Evolutionary conservation across 202 grass and related monocot species (phyloP).

Genomic region (Zizania palustris): DNA sequence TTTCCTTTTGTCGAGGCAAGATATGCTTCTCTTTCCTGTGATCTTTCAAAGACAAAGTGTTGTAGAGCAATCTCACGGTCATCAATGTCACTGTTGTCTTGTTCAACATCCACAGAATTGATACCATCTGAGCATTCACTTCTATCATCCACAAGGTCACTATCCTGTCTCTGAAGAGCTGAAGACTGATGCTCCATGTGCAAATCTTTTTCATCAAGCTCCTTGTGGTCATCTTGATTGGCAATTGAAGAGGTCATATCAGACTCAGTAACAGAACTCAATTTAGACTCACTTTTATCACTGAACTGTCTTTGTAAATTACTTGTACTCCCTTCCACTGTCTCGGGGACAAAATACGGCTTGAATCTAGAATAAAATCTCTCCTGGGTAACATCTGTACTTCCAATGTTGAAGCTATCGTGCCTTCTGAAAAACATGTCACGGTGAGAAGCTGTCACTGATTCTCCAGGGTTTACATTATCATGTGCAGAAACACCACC

Average conservation of each 20-base stretch:
- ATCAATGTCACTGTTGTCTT: constrained; percentile 71
- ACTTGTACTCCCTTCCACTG: constrained; percentile 47
- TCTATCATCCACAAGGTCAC: constrained; percentile 56
- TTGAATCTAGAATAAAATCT: constrained; percentile 56
- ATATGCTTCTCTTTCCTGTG: constrained; percentile 50
- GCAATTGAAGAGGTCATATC: constrained; percentile 55
- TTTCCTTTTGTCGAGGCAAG: constrained; percentile 53
- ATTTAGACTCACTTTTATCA: constrained; percentile 66
- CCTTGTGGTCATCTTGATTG: constrained; percentile 57
- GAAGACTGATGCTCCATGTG: constrained; percentile 28
- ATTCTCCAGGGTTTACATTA: constrained; percentile 43
- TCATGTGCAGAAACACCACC: constrained; percentile 40
- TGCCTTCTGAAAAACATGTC: constrained; percentile 75
- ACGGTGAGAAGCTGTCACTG: constrained; percentile 42
- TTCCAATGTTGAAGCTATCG: constrained; percentile 75
- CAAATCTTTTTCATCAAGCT: constrained; percentile 38
- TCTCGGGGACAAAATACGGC: constrained; percentile 72
- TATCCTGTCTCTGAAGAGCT: constrained; percentile 53
- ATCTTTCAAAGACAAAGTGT: constrained; percentile 62
- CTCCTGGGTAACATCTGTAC: constrained; percentile 50
- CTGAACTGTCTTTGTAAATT: constrained; percentile 78
- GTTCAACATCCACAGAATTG: constrained; percentile 75
- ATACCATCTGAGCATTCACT: constrained; percentile 75
- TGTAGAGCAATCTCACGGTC: constrained; percentile 60
- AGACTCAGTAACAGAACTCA: constrained; percentile 61